Evolutionary conservation across 805 yeast species (phyloP).

Genomic region (Dipodascopsis tothii): DNA sequence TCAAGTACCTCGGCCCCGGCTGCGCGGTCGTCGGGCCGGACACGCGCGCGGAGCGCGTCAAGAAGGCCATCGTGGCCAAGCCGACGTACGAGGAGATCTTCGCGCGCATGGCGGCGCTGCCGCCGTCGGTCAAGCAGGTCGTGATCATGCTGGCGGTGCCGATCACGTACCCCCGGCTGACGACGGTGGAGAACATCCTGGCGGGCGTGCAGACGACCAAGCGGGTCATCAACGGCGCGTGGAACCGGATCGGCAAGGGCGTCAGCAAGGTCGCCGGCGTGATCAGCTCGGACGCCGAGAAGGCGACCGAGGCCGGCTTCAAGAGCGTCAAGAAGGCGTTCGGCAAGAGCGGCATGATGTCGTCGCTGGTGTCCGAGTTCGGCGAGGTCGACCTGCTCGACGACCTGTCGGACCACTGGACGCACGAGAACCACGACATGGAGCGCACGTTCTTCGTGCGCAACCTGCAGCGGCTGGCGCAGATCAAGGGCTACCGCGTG

Average conservation of each 20-base stretch:
- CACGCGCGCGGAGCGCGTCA: conserved; percentile 83
- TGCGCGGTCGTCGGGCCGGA: conserved; percentile 74
- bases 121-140: conserved; percentile 59
- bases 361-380: conserved; percentile 79
- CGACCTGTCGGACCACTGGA: conserved; percentile 95
- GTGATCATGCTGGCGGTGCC: conserved; percentile 88
- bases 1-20: conserved; percentile 65
- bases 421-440: conserved; percentile 73
- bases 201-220: conserved; percentile 30
- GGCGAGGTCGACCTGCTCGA: conserved; percentile 87
- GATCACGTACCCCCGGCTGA: conserved; percentile 86
- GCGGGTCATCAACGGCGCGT: conserved; percentile 33
- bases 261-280: conserved; percentile 48
- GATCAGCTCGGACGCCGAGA: conserved; percentile 43
- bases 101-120: conserved; percentile 52
- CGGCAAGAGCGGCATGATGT: conserved; percentile 39
- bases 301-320: conserved; percentile 19
- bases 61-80: conserved; percentile 46
- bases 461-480: conserved; percentile 58
- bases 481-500: conserved; percentile 56
- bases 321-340: conserved; percentile 30
- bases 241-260: conserved; percentile 21
- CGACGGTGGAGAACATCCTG: conserved; percentile 76
- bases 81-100: conserved; percentile 58
- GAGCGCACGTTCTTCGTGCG: conserved; percentile 71